Evolutionary conservation across 208 protist genomes (phyloP), one percentile per base, ranked within the genome.

Genomic region (Angomonas ambiguus): DNA sequence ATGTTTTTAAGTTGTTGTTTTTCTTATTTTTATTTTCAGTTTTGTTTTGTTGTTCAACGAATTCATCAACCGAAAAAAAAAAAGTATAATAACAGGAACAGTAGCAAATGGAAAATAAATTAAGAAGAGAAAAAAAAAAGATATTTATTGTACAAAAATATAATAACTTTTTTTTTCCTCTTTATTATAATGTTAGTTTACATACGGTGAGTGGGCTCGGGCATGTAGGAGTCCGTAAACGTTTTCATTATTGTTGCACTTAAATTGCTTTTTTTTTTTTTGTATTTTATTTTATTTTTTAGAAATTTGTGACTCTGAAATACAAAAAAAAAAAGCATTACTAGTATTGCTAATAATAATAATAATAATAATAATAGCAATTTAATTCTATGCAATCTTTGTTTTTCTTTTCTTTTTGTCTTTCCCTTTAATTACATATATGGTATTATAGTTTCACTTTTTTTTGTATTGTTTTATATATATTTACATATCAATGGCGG

Each of bases 401-500:
- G 8, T 20, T 13, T 2, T 25, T 2, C 57, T 74, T 18, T 27
- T 24, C 10, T 64, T 28, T 57, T 83, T 86, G 55, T 86, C 69
- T 11, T 67, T 38, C 77, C 69, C 57, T n/a, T n/a, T n/a, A n/a
- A n/a, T n/a, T n/a, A n/a, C n/a, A n/a, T n/a, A n/a, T n/a, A n/a
- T n/a, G n/a, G n/a, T n/a, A n/a, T n/a, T n/a, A n/a, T n/a, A n/a
- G n/a, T n/a, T n/a, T n/a, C n/a, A n/a, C n/a, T n/a, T 87, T 83
- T 16, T 65, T 76, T 1, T 75, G 76, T 18, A 83, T 83, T 5
- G 67, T 68, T 65, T 78, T 80, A 72, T 58, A 69, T 85, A 65
- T 22, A 83, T 16, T 45, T 16, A 45, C 38, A 45, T 8, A 16
- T 45, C 38, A 45, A 45, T 45, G 16, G 8, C 16, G 16, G 38